Base-by-base conservation (phyloP, 1,284 basidiomycete species). In the Volvariella surrecta region DNA sequence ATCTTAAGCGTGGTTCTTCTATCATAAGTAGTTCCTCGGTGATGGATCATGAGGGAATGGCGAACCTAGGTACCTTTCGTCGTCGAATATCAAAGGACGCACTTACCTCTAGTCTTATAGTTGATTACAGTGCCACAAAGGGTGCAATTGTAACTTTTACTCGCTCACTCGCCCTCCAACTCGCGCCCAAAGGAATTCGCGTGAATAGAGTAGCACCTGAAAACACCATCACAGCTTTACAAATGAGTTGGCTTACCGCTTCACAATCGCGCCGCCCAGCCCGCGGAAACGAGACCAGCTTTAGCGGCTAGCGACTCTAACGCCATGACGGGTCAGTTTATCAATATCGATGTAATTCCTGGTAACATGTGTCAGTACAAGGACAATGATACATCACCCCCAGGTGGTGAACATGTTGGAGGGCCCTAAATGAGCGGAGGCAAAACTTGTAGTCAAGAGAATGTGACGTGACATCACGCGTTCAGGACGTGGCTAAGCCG, bases 1-100 rank as follows among this genome's bases (percentile, higher is more conserved):
- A 82, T 60, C 67, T 82, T 60, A 72, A 74, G 50, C 68, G 74
- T 30, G 79, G 80, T 2, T 62, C 69, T 2, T 64, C 65, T 24
- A 82, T 83, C 57, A 78, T 83, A 64, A 80, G 79, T 58, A 75
- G 76, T 6, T 69, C 75, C 4, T 76, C 71, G 9, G 78, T 84
- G 20, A 77, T 76, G 0, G 76, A 76, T 2, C 79, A 77, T 61
- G 70, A 71, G 50, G 58, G 55, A n/a, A 58, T 53, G 3, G 42
- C 39, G 18, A 48, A 48, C 19, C 61, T 48, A 57, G 60, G 57
- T 54, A 46, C 13, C 49, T 22, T n/a, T n/a, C 13, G 7, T 18
- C n/a, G 6, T 7, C n/a, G 4, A 18, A 13, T 17, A 13, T 16
- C 17, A 9, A 32, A 28, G 4, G n/a, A 24, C 32, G 19, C 4